Evolutionary conservation across 164 flowering plant species (phyloP).

Genomic region (Tinospora cordifolia): DNA sequence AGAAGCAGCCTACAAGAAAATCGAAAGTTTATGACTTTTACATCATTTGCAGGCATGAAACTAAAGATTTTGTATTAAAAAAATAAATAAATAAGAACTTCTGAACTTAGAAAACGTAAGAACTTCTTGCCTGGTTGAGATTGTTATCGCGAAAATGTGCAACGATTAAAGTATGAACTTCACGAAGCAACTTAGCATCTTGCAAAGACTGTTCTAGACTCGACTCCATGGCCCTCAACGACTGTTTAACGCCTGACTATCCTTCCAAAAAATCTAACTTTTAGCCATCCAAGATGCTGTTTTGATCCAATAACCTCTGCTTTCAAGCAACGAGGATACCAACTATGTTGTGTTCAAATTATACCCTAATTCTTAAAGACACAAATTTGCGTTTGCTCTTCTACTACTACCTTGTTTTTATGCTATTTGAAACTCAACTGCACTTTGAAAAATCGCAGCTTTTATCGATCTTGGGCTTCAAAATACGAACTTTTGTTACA

Average conservation of each 20-base stretch:
- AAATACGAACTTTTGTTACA: background rate
- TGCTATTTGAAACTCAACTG: background rate
- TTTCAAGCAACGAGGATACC: no score
- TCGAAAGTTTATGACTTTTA: background rate
- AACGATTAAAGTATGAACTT: conserved; percentile 58
- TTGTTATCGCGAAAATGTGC: conserved; percentile 80
- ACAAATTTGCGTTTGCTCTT: no score
- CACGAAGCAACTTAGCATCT: conserved; percentile 60
- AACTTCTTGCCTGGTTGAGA: conserved; percentile 46
- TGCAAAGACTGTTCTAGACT: conserved; percentile 57
- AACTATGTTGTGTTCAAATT: background rate
- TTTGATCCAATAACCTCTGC: background rate
- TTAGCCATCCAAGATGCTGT: background rate
- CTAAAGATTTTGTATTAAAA: no score
- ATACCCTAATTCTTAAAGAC: conserved; percentile 1
- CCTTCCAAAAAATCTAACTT: background rate
- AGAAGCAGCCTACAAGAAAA: conserved; percentile 51
- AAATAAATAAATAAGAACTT: background rate
- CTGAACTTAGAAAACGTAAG: background rate
- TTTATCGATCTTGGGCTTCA: background rate
- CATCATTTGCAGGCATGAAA: background rate
- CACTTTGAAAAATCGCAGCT: background rate
- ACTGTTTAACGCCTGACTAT: background rate
- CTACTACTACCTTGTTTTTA: background rate
- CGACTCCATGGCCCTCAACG: conserved; percentile 18